Conservation (phyloP, 805 yeast species). For the Pichia deserticola region DNA sequence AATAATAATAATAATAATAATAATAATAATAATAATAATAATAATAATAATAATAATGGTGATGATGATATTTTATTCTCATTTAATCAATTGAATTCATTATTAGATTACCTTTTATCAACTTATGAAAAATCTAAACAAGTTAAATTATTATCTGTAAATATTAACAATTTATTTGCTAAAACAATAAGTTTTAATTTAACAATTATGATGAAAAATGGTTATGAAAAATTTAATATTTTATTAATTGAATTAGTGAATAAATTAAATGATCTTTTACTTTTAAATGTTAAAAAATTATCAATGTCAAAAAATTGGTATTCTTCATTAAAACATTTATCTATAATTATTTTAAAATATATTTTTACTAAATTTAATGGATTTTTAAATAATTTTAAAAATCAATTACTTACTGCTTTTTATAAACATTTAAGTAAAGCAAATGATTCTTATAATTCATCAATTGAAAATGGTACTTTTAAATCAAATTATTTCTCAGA, state of each 20-base stretch:
- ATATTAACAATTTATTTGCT: conserved; percentile 20
- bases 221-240: conserved; percentile 28
- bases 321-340: conserved; percentile 25
- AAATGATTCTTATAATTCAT: conserved; percentile 27
- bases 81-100: conserved; percentile 18
- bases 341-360: conserved; percentile 23
- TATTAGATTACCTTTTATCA: conserved; percentile 17
- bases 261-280: conserved; percentile 17
- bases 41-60: too few species aligned
- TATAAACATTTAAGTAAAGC: conserved; percentile 29
- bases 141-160: conserved; percentile 18
- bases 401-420: conserved; percentile 19
- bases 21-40: too few species aligned
- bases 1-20: too few species aligned
- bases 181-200: conserved; percentile 17
- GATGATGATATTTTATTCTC: conserved; percentile 18
- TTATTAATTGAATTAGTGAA: conserved; percentile 24
- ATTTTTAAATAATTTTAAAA: conserved; percentile 27
- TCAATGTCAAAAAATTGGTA: conserved; percentile 29
- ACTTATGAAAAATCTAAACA: conserved; percentile 19
- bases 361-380: conserved; percentile 29
- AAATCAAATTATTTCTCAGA: conserved; percentile 28
- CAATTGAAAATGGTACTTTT: conserved; percentile 25
- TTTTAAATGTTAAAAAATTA: conserved; percentile 20
- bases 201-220: conserved; percentile 23